Evolutionary conservation across 2,329 filamentous ascomycete species (phyloP), one percentile per base, ranked within the genome.

Genomic region (Diaporthe citriasiana): DNA sequence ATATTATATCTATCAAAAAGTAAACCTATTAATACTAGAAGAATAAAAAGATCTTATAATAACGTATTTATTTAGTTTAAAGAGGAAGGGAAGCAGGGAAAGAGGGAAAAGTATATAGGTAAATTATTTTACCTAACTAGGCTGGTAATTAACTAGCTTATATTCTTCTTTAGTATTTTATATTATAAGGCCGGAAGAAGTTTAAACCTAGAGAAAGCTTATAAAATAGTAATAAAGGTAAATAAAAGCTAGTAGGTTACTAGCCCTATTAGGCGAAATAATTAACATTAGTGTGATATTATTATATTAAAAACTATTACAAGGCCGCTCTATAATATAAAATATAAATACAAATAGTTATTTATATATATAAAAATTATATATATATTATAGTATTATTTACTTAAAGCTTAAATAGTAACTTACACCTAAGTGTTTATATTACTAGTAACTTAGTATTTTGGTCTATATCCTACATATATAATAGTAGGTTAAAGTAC

Each of bases 351-450:
- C 22, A 47, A 8, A 47, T n/a, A 47, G 1, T 47, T 47, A 47
- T 47, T n/a, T n/a, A n/a, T 47, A n/a, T 8, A 1, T 47, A n/a
- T n/a, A 47, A 47, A 47, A 47, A 47, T 4, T 47, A n/a, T 47
- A n/a, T 3, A 47, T 47, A n/a, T 47, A 47, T 9, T 47, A 47
- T 47, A n/a, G 5, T 47, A n/a, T 22, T 8, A 47, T n/a, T n/a
- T n/a, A n/a, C n/a, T 47, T 47, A n/a, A n/a, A 47, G 45, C 19
- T 22, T 47, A 47, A 47, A 47, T n/a, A 47, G n/a, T n/a, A n/a
- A n/a, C n/a, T n/a, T n/a, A n/a, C n/a, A 47, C 22, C 0, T 47
- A n/a, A 0, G 0, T 3, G 9, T 1, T 22, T 47, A 47, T 8
- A 47, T 8, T 47, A n/a, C 3, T 47, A 47, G 1, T 47, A 8